Base-by-base conservation (phyloP, 2,329 filamentous ascomycete species). In the Juglanconis juglandina region DNA sequence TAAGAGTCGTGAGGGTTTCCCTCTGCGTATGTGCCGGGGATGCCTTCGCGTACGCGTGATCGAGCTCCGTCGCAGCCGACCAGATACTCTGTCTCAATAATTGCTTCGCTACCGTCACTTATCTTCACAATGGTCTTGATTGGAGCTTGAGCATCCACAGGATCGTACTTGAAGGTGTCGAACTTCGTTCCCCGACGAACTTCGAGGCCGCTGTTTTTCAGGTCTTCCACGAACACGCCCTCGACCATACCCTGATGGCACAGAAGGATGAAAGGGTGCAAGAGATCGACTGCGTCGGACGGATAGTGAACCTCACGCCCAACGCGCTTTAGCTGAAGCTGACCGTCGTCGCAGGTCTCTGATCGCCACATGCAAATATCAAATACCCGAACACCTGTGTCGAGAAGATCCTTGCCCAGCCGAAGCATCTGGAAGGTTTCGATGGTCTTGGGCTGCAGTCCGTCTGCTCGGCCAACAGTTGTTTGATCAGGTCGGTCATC, bases 401-500 rank as follows among this genome's bases (percentile, higher is more conserved):
- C 81, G 35, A 90, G 72, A 35, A 90, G 71, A 1, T 81, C 75
- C 59, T 89, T 85, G 11, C 83, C 85, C 11, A 90, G 73, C 30
- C 86, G 78, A 74, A 90, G 82, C 72, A 89, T 87, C 64, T 82
- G 81, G 65, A 89, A 80, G 0, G 87, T 90, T 73, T 90, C 87
- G 65, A 90, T 88, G 0, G 87, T 87, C 72, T 90, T 90, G 41
- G 87, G 87, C 67, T 90, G 87, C 52, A 90, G 76, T 41, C 87
- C 87, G 71, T 90, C 87, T 60, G 87, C 87, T 69, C 77, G 79
- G 63, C 88, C 88, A 13, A 87, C 87, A 5, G 84, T 79, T 1
- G 89, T 92, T 67, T 85, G 84, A 67, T 88, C 83, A 33, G 83
- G 77, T 64, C 88, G 77, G 68, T 91, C 87, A 74, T 92, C 89